Conservation (phyloP, 441 rosid genomes). For the Gossypium lobatum region DNA sequence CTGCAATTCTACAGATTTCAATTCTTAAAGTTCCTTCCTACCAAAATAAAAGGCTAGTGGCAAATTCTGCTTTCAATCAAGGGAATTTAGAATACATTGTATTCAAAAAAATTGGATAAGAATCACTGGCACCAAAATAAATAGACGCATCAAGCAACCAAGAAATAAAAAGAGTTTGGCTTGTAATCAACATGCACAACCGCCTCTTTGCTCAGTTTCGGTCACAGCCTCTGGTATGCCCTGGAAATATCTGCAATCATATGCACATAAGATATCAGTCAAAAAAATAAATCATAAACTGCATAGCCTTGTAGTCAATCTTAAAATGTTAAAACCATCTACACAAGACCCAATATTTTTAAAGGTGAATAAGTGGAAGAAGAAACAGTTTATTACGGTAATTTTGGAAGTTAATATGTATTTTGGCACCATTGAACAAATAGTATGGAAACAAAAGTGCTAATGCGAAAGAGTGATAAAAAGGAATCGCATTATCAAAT, state of each 20-base stretch:
- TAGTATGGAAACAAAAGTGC: background rate
- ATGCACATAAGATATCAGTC: background rate
- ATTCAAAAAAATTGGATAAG: background rate
- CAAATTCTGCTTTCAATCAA: background rate
- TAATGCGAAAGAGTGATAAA: background rate
- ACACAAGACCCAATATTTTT: background rate
- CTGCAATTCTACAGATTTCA: background rate
- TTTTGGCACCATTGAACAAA: background rate
- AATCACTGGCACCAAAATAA: background rate
- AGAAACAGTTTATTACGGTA: background rate
- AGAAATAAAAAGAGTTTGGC: background rate
- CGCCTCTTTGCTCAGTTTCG: slow-evolving; percentile 77
- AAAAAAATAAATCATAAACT: background rate
- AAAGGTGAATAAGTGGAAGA: background rate
- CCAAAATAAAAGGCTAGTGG: background rate
- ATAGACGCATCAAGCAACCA: slow-evolving; percentile 16
- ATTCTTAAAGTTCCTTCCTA: slow-evolving; percentile 3
- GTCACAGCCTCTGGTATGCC: slow-evolving; percentile 71
- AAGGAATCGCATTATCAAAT: background rate
- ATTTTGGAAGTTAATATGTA: background rate
- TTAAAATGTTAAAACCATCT: background rate
- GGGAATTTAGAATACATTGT: slow-evolving; percentile 4
- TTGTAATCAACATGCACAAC: slow-evolving; percentile 71
- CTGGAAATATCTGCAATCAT: slow-evolving; percentile 74
- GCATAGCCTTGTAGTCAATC: background rate